Conservation (phyloP, 1,284 basidiomycete genomes). For the Limonomyces culmigenus region DNA sequence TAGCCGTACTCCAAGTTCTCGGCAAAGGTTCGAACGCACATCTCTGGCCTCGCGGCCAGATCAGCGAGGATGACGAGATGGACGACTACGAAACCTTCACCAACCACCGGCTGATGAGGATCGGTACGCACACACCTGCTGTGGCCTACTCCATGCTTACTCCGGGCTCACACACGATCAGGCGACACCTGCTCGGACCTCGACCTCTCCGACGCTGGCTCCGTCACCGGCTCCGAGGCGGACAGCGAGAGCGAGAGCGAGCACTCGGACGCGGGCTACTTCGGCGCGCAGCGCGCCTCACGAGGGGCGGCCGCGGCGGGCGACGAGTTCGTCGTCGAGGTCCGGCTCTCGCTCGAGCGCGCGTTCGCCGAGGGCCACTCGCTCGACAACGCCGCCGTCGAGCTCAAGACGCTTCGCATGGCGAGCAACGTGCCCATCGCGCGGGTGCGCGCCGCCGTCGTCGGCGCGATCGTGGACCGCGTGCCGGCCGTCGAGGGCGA, state of each 20-base stretch:
- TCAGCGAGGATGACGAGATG: constrained; percentile 36
- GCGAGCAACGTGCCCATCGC: constrained; percentile 75
- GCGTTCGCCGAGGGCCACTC: constrained; percentile 85
- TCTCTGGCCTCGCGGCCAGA: constrained; percentile 40
- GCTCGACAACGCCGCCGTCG: constrained; percentile 82
- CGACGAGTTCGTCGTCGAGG: constrained; percentile 65
- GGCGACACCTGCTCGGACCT: constrained; percentile 47
- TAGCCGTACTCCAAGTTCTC: constrained; percentile 29
- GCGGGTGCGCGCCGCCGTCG: constrained; percentile 64
- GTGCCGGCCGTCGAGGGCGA: constrained; percentile 40
- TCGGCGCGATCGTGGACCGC: constrained; percentile 54
- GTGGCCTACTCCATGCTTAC: too few relatives aligned
- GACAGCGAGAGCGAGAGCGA: constrained; percentile 16
- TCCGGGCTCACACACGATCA: too few relatives aligned
- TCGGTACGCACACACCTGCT: constrained; percentile 38
- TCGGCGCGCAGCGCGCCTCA: constrained; percentile 13
- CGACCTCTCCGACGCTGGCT: constrained; percentile 38
- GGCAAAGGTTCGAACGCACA: constrained; percentile 52
- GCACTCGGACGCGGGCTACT: constrained; percentile 14
- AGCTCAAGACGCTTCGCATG: constrained; percentile 90
- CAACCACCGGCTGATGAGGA: constrained; percentile 54
- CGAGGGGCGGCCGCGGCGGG: constrained; percentile 21
- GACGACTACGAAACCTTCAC: constrained; percentile 39
- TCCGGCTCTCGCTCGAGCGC: constrained; percentile 67
- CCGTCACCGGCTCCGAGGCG: constrained; percentile 24